Percentiles rank a stretch among this genome's conserved stretches.
Evolutionary conservation across 2,329 filamentous ascomycete species (phyloP).

Genomic region (Ascochyta viciae-villosae): DNA sequence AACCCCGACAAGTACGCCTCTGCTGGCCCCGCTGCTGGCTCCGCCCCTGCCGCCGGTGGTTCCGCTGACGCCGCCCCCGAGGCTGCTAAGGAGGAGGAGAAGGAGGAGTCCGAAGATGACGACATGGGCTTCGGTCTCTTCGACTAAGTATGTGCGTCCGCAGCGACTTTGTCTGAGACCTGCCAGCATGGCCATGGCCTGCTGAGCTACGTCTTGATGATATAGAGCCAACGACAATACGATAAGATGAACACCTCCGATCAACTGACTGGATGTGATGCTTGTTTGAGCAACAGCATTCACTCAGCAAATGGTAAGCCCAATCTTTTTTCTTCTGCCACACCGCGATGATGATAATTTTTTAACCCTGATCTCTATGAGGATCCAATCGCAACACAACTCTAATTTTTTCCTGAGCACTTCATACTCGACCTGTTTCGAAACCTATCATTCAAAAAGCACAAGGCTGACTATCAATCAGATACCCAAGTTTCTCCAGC

Average conservation of each 20-base stretch:
- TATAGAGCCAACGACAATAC: conserved; percentile 45
- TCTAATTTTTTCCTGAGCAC: conserved; percentile 75
- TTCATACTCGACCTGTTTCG: conserved; percentile 7
- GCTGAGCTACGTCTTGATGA: conserved; percentile 38
- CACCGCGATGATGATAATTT: conserved; percentile 66
- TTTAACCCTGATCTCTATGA: conserved; percentile 70
- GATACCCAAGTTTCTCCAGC: conserved; percentile 16
- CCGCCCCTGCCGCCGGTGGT: conserved; percentile 50
- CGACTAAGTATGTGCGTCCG: conserved; percentile 52
- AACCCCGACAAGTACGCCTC: conserved; percentile 97
- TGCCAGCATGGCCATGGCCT: conserved; percentile 26
- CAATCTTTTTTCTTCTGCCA: conserved; percentile 4
- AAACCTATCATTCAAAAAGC: not conserved
- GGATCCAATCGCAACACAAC: conserved; percentile 67
- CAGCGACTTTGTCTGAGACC: conserved; percentile 30
- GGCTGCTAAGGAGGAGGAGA: conserved; percentile 58
- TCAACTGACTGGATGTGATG: conserved; percentile 32
- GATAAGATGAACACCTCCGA: conserved; percentile 40
- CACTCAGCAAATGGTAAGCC: conserved; percentile 45
- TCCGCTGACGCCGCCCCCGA: conserved; percentile 33
- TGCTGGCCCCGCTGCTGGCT: conserved; percentile 72
- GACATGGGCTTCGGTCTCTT: conserved; percentile 64
- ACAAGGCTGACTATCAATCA: conserved; percentile 32
- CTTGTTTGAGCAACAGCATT: conserved; percentile 24
- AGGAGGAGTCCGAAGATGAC: conserved; percentile 64